phyloP scores from a whole-genome alignment of 495 filamentous ascomycete genomes.

The Aspergillus funiculosus region DNA sequence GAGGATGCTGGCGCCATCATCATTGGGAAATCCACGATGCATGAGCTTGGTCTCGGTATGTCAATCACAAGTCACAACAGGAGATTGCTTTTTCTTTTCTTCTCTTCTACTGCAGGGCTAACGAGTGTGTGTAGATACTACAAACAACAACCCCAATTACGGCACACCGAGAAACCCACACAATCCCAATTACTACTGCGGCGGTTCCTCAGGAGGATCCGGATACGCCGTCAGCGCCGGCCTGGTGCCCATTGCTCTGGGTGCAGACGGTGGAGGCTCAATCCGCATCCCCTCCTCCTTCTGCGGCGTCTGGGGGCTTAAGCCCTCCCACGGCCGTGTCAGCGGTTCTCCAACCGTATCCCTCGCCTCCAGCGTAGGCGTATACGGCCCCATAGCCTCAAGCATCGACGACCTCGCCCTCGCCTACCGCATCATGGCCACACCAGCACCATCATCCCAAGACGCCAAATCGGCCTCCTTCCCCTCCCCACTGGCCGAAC shows the following conservation, averaged over 20 bases:
- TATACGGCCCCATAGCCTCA: conserved; percentile 69
- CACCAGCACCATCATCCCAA: conserved; percentile 53
- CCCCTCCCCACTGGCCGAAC: conserved; percentile 36
- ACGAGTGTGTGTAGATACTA: conserved; percentile 51
- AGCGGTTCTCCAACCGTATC: conserved; percentile 55
- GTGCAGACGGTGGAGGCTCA: conserved; percentile 82
- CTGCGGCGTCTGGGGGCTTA: conserved; percentile 85
- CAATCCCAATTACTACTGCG: conserved; percentile 74
- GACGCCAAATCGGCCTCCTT: conserved; percentile 48
- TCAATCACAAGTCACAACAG: not conserved
- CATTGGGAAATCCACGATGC: conserved; percentile 85
- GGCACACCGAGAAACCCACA: conserved; percentile 84
- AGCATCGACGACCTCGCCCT: conserved; percentile 78
- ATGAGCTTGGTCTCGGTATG: conserved; percentile 74
- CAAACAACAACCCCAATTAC: conserved; percentile 73
- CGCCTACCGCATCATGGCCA: conserved; percentile 70
- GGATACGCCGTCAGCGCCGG: conserved; percentile 73
- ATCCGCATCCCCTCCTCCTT: conserved; percentile 76
- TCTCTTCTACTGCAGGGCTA: not conserved
- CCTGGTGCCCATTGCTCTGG: conserved; percentile 74
- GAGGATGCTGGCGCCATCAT: conserved; percentile 75
- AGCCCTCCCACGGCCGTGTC: conserved; percentile 73
- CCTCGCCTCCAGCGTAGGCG: conserved; percentile 57
- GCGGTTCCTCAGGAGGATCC: conserved; percentile 81
- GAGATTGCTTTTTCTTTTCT: not conserved